Evolutionary conservation across 2,329 filamentous ascomycete genomes (phyloP).

Genomic region (Orbilia brochopaga): DNA sequence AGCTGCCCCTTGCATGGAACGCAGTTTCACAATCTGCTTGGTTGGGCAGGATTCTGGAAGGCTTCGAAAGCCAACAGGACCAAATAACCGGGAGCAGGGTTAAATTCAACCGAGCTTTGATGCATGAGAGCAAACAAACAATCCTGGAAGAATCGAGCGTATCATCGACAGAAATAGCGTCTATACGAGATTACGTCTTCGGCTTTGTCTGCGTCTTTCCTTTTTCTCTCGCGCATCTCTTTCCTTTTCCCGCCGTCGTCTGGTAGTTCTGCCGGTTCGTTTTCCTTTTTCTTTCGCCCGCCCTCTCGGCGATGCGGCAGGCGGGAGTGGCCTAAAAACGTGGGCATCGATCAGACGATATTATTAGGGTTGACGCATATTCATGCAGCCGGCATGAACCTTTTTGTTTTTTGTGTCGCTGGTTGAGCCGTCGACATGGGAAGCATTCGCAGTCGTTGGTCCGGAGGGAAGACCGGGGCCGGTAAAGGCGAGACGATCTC

Average conservation of each 20-base stretch:
- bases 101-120: slow-evolving; percentile 25
- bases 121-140: slow-evolving; percentile 3
- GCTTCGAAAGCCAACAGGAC: slow-evolving; percentile 38
- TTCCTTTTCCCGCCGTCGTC: slow-evolving; percentile 2
- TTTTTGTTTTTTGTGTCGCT: slow-evolving; percentile 10
- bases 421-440: neutral
- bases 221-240: neutral
- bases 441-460: neutral
- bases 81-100: slow-evolving; percentile 19
- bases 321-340: slow-evolving; percentile 36
- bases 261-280: slow-evolving; percentile 13
- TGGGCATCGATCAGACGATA: slow-evolving; percentile 24
- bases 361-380: slow-evolving; percentile 9
- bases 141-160: slow-evolving; percentile 12
- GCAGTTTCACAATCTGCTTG: slow-evolving; percentile 42
- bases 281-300: slow-evolving; percentile 17
- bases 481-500: neutral
- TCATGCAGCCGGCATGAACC: slow-evolving; percentile 22
- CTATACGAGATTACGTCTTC: neutral
- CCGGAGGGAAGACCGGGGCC: neutral
- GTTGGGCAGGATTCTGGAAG: slow-evolving; percentile 48
- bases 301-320: slow-evolving; percentile 34
- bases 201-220: neutral
- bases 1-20: slow-evolving; percentile 29
- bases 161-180: slow-evolving; percentile 18